phyloP scores from a whole-genome alignment of 169 alveolate species.

The Eimeria acervulina region DNA sequence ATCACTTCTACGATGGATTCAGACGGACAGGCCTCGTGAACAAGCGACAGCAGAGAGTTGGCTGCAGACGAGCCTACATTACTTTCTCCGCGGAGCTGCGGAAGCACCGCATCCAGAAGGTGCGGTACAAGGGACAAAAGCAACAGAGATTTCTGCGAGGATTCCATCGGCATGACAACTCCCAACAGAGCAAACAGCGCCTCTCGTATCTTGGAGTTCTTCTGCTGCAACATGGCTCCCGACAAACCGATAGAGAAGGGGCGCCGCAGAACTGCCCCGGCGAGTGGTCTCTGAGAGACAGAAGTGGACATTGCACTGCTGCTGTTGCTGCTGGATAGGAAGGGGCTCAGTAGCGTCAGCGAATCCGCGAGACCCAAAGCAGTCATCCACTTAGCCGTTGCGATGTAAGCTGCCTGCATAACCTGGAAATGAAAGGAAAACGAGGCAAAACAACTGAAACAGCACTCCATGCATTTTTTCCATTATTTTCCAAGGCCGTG shows the following conservation, averaged over 20 bases:
- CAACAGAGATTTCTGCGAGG: conserved; percentile 25
- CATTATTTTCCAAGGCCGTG: background rate
- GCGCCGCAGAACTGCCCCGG: conserved; percentile 53
- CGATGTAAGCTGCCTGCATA: conserved; percentile 75
- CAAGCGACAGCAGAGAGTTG: conserved; percentile 32
- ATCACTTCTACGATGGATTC: conserved; percentile 16
- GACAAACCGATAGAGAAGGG: conserved; percentile 30
- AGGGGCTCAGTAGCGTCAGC: conserved; percentile 59
- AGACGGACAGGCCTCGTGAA: conserved; percentile 36
- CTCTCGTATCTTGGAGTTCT: conserved; percentile 13
- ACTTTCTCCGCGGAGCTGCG: conserved; percentile 57
- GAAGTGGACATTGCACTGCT: background rate
- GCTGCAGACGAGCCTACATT: conserved; percentile 18
- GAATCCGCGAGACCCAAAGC: conserved; percentile 71
- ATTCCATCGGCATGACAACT: conserved; percentile 49
- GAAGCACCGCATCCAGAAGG: conserved; percentile 67
- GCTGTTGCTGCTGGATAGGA: conserved; percentile 51
- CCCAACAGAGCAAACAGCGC: conserved; percentile 55
- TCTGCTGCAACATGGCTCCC: conserved; percentile 2
- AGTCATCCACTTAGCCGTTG: conserved; percentile 77
- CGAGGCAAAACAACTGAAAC: background rate
- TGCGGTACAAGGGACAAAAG: conserved; percentile 60
- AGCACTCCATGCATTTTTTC: background rate
- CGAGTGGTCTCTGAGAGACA: background rate
- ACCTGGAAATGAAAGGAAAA: background rate